Evolutionary conservation across 2,329 filamentous ascomycete genomes (phyloP), one percentile per base, ranked within the genome.

Genomic region (Colletotrichum sublineola): DNA sequence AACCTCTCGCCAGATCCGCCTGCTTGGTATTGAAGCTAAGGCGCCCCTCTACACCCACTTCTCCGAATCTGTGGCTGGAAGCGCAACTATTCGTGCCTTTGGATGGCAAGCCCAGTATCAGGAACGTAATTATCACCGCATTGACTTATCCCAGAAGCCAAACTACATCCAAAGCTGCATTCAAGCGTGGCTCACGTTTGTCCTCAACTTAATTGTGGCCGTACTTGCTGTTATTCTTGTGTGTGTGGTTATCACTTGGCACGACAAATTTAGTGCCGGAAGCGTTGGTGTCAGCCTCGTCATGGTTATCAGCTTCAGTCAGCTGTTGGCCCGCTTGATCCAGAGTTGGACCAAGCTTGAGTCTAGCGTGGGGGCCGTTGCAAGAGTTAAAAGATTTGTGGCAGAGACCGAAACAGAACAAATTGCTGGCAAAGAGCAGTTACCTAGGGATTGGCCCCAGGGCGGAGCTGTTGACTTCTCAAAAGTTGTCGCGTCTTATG

Each of bases 1-100:
- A 33, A 82, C 80, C 5, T 82, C 80, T 0, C 74, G 81, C 0
- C 81, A 82, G 73, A 58, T 82, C 1, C 78, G 81, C 15, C 74
- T 79, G 4, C 73, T 82, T 12, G 80, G 80, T 9, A 75, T 81
- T 5, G 80, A 81, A 44, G 76, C 79, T 14, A 81, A 81, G 67
- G 76, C 77, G 11, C 80, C 80, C 5, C 74, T 82, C 0, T 82
- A 80, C 55, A 77, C 78, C 2, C 77, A 78, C 60, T 81, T 81
- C 56, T 74, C 72, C 29, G 77, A 78, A 44, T 76, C 77, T 1
- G 68, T 77, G 14, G 55, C 63, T 0, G 76, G 76, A 1, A 61
- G 65, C 1, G 68, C 76, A 3, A 77, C 74, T 0, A 76, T 77
- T 20, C 69, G 75, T n/a, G 75, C 75, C 31, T 77, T 75, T 31